Conservation (phyloP, 2,329 filamentous ascomycete genomes). For the Cladorrhinum sp. region DNA sequence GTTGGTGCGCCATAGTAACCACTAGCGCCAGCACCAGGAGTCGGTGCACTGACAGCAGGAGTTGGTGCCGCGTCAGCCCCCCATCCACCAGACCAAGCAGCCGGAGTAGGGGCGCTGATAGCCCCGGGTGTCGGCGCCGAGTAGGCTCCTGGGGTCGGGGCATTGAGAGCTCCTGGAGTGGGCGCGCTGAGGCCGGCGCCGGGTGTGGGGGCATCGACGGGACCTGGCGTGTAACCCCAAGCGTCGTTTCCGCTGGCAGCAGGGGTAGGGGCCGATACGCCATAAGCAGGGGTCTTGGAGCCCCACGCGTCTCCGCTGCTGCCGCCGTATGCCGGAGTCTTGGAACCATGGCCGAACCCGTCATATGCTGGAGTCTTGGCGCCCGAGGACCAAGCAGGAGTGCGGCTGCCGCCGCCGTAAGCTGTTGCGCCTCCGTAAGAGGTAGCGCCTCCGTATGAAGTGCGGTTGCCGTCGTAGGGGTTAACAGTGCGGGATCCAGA, state of each 20-base stretch:
- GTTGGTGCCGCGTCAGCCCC: conserved; percentile 64
- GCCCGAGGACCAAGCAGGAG: conserved; percentile 75
- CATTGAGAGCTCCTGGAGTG: conserved; percentile 60
- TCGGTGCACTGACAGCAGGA: conserved; percentile 63
- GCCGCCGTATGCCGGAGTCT: conserved; percentile 60
- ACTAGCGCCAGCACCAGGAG: conserved; percentile 60
- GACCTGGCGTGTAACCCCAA: conserved; percentile 58
- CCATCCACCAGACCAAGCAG: conserved; percentile 58
- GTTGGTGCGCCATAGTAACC: conserved; percentile 60
- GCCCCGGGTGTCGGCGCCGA: conserved; percentile 65
- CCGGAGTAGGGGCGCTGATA: conserved; percentile 60
- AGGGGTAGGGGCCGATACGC: conserved; percentile 56
- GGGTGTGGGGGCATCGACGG: conserved; percentile 69
- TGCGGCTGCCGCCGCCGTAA: conserved; percentile 64
- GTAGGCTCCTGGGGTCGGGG: conserved; percentile 68
- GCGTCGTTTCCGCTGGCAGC: conserved; percentile 56
- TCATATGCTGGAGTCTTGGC: conserved; percentile 67
- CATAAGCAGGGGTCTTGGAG: conserved; percentile 76
- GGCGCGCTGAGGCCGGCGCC: conserved; percentile 57
- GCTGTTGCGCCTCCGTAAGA: conserved; percentile 51
- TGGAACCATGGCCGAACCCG: conserved; percentile 64
- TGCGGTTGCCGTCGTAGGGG: conserved; percentile 70
- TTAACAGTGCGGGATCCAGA: conserved; percentile 62
- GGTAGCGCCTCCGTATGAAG: conserved; percentile 68
- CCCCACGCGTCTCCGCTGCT: conserved; percentile 58